Evolutionary conservation across 2,329 filamentous ascomycete genomes (phyloP), one percentile per base, ranked within the genome.

Genomic region (Penicillium sp.): DNA sequence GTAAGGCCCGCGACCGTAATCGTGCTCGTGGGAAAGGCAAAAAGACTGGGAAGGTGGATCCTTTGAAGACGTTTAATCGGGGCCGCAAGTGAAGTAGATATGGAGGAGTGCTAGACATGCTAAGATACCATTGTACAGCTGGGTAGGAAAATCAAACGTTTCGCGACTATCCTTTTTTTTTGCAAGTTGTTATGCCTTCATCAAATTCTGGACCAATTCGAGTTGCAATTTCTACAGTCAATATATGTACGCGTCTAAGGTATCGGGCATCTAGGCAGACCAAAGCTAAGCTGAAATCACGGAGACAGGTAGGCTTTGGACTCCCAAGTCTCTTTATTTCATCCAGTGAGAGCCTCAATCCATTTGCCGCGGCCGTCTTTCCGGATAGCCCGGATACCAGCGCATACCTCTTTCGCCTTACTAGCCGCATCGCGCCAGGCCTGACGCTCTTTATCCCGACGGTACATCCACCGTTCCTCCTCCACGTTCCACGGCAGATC

Each of bases 41-140:
- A 66, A 86, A 84, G 73, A 78, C 78, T 36, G 82, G 87, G 69
- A 94, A 89, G 76, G 79, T 85, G 54, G 92, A 98, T 80, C 93
- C 94, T 6, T 79, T 97, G 71, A 96, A 94, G 81, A 93, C 89
- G 9, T 95, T 97, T 75, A 96, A 91, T 75, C 85, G 83, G 66
- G 71, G 71, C 5, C 65, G 69, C 49, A 75, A 75, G 63, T 75
- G 51, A 75, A 74, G 61, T 74, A 67, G 66, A 61, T 55, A 50
- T 44, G 55, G 54, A 55, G 54, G 31, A 36, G 51, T 27, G 27
- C 40, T 58, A 50, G 46, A 58, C 59, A 52, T 60, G 55, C 47
- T 57, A 63, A 65, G 64, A 66, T 66, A 67, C 64, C 65, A 68
- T 66, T 66, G 61, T 66, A 62, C 54, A 60, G 60, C 54, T 54